Base-by-base conservation (phyloP, 805 yeast genomes). In the Diddensiella transvaalensis region DNA sequence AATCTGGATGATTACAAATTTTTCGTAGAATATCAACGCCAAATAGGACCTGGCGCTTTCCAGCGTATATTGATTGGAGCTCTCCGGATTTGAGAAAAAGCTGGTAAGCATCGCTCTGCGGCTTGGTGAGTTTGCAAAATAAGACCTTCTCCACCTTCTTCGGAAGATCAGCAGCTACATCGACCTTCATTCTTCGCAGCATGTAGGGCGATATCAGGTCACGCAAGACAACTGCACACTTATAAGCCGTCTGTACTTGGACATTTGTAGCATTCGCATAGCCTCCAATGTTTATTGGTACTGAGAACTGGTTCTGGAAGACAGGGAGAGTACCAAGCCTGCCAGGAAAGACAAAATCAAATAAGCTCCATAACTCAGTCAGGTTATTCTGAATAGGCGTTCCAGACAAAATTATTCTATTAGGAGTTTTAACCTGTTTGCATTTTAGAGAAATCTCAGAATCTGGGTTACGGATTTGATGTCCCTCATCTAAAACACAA, bases 361-460 rank as follows among this genome's bases (percentile, higher is more conserved):
- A 91, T 41, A 93, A 68, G 46, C 96, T 85, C 99, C 99, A 93
- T 18, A 93, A 68, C 65, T 93, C 99, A 17, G 83, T 79, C 50
- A 93, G 69, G 58, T 93, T 93, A 66, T 93, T 93, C 62, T 93
- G 99, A 46, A 93, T 89, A 0, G 99, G 99, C 0, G 99, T 93
- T 1, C 99, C 99, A 0, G 96, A 87, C 18, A 93, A 66, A 52
- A 93, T 91, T 2, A 93, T 73, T 54, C 99, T 72, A 63, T 93
- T 82, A n/a, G 82, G 79, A 0, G 98, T 88, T 58, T 80, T 82
- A 40, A 93, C 64, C 56, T 85, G 88, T 63, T 93, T 93, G 66
- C 96, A 86, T 0, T 85, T 75, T 30, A 93, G 69, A 0, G 97
- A 84, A 3, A 93, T 85, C 46, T 82, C 95, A 48, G 93, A 81